Base-by-base conservation (phyloP, 2,329 filamentous ascomycete species). In the Colletotrichum trifolii region DNA sequence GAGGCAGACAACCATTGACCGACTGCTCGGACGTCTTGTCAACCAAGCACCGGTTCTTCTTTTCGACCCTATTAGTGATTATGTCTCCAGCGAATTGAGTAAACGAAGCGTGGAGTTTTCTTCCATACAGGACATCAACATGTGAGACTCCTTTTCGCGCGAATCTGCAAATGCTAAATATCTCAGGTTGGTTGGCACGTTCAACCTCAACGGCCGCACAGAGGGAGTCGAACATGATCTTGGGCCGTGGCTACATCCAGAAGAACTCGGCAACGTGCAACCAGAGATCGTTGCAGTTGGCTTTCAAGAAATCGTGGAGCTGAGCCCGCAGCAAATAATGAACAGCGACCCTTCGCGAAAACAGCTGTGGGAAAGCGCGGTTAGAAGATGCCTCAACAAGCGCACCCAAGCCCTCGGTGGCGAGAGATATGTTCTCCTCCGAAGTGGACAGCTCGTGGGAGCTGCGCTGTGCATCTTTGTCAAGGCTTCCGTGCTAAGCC, bases 251-350 rank as follows among this genome's bases (percentile, higher is more conserved):
- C 81, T 99, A 4, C 94, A 91, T 73, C 92, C 92, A 0, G 79
- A 85, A 4, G 76, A 76, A 43, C 72, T 84, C 9, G 84, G 87
- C 6, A 76, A 87, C 4, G 82, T 87, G 50, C 88, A 92, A 66
- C 94, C 96, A 6, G 92, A 95, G 64, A 92, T 99, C 42, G 89
- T 97, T 55, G 94, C 91, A 8, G 90, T 97, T 13, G 96, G 93
- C 0, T 98, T 99, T 72, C 96, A 99, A 74, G 96, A 99, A 77
- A 98, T 99, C 68, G 96, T 99, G n/a, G 93, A 97, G 73, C 82
- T 99, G 50, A 97, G 93, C 71, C 96, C 96, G 13, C 95, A 98
- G 75, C 96, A 99, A 73, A 98, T 99, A 73, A 97, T 99, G 94
- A 97, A 96, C 69, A 98, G 94, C 66, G 95, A 99, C 74, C 96